Percentiles rank a stretch among this genome's conserved stretches.
Evolutionary conservation across 129 eudicot species (phyloP).

Genomic region (Pittosporum tobira): DNA sequence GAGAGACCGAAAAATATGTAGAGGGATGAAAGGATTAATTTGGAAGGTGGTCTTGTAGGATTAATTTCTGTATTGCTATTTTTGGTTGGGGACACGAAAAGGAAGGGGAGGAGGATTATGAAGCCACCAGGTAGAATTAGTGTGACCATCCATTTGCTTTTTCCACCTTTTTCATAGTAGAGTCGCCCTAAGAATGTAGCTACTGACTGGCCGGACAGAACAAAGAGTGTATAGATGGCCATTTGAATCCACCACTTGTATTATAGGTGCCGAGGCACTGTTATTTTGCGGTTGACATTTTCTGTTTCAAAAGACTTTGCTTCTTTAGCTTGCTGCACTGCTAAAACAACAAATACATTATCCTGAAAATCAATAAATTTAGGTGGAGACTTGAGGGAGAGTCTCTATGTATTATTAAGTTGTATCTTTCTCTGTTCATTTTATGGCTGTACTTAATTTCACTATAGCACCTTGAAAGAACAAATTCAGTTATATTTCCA

Average conservation of each 20-base stretch:
- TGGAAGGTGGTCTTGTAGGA: background rate
- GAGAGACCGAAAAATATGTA: background rate
- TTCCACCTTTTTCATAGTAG: conserved; percentile 4
- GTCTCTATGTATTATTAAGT: too few relatives aligned
- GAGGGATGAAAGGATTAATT: background rate
- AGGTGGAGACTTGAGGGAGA: too few relatives aligned
- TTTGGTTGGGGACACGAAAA: background rate
- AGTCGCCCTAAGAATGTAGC: conserved; percentile 1
- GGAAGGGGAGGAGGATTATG: background rate
- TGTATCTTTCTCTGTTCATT: too few relatives aligned
- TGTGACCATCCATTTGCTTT: conserved; percentile 1
- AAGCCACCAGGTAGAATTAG: background rate
- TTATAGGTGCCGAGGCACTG: background rate
- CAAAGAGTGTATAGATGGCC: background rate
- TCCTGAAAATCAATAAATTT: too few relatives aligned
- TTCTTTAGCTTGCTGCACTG: too few relatives aligned
- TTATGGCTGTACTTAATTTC: too few relatives aligned
- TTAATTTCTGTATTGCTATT: background rate
- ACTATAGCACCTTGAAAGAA: too few relatives aligned
- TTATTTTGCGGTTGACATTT: too few relatives aligned
- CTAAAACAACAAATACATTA: too few relatives aligned
- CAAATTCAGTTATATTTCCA: too few relatives aligned
- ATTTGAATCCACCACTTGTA: background rate
- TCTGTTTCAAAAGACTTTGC: too few relatives aligned
- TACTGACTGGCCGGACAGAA: background rate